phyloP scores from a whole-genome alignment of 495 filamentous ascomycete species.

The Cercophora sp. region DNA sequence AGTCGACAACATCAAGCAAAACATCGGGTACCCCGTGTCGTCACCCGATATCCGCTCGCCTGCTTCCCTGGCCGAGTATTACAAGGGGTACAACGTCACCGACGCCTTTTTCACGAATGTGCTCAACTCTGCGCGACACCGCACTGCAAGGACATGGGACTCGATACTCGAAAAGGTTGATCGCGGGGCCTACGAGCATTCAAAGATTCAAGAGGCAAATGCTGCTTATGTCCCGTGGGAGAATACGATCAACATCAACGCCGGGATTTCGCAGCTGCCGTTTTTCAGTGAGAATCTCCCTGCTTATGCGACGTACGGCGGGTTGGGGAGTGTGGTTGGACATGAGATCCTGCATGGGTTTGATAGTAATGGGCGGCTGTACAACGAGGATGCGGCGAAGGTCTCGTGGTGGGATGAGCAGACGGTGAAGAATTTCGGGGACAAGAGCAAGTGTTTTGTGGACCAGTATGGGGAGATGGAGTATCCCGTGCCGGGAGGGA shows the following conservation, averaged over 20 bases:
- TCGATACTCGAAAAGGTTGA: slow-evolving; percentile 44
- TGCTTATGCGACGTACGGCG: slow-evolving; percentile 63
- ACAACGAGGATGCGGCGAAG: slow-evolving; percentile 62
- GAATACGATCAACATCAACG: slow-evolving; percentile 69
- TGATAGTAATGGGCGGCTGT: slow-evolving; percentile 63
- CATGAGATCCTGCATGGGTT: slow-evolving; percentile 75
- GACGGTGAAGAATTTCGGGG: slow-evolving; percentile 53
- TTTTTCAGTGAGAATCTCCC: slow-evolving; percentile 61
- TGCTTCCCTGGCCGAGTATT: slow-evolving; percentile 54
- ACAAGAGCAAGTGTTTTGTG: slow-evolving; percentile 64
- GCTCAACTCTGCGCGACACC: too few species aligned
- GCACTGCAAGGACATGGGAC: too few species aligned
- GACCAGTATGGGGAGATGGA: slow-evolving; percentile 64
- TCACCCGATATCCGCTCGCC: slow-evolving; percentile 58
- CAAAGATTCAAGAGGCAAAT: too few species aligned
- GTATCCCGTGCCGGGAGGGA: slow-evolving; percentile 49
- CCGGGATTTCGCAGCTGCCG: slow-evolving; percentile 70
- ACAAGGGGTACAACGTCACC: slow-evolving; percentile 52
- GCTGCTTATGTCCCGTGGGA: slow-evolving; percentile 61
- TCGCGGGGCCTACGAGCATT: slow-evolving; percentile 55
- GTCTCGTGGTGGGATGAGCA: slow-evolving; percentile 67
- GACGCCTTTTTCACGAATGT: slow-evolving; percentile 59
- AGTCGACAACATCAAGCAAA: slow-evolving; percentile 67
- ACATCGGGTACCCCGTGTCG: slow-evolving; percentile 61
- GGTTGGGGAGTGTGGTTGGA: slow-evolving; percentile 40